A percentile compares a stretch with the other conserved stretches of the same genome.
Evolutionary conservation across 306 rosid species (phyloP).

Genomic region (Castanopsis chinensis): DNA sequence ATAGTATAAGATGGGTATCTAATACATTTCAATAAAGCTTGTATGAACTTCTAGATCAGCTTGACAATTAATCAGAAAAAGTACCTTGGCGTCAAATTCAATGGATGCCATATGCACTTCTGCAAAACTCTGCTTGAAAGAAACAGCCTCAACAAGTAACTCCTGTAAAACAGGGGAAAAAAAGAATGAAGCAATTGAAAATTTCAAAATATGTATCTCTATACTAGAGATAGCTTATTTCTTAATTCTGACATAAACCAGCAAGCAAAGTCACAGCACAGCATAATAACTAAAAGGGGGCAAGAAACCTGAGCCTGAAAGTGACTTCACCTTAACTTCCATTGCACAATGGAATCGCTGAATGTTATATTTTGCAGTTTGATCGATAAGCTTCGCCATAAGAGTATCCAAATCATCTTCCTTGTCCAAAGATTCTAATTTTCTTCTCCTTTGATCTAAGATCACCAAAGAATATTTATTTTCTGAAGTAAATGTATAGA

Average conservation of each 20-base stretch:
- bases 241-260: neutral
- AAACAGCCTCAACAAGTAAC: constrained; percentile 63
- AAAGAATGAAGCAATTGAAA: constrained; percentile 13
- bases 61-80: constrained; percentile 11
- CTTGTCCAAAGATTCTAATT: constrained; percentile 47
- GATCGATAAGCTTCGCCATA: constrained; percentile 63
- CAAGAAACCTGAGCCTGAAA: constrained; percentile 3
- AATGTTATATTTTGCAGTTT: constrained; percentile 50
- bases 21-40: neutral
- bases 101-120: constrained; percentile 59
- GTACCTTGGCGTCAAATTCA: constrained; percentile 86
- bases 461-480: constrained; percentile 31
- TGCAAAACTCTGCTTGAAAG: constrained; percentile 44
- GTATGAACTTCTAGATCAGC: neutral
- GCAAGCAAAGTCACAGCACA: constrained; percentile 1
- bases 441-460: constrained; percentile 62
- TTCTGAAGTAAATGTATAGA: constrained; percentile 4
- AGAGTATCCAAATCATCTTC: constrained; percentile 54
- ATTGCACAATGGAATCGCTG: constrained; percentile 55
- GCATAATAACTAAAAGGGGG: constrained; percentile 13
- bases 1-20: neutral
- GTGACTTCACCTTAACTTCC: constrained; percentile 65
- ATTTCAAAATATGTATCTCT: neutral
- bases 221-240: neutral
- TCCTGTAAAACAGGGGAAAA: constrained; percentile 43